Base-by-base conservation (phyloP, 225 moss, liverwort and hornwort species). In the Antitrichia curtipendula region DNA sequence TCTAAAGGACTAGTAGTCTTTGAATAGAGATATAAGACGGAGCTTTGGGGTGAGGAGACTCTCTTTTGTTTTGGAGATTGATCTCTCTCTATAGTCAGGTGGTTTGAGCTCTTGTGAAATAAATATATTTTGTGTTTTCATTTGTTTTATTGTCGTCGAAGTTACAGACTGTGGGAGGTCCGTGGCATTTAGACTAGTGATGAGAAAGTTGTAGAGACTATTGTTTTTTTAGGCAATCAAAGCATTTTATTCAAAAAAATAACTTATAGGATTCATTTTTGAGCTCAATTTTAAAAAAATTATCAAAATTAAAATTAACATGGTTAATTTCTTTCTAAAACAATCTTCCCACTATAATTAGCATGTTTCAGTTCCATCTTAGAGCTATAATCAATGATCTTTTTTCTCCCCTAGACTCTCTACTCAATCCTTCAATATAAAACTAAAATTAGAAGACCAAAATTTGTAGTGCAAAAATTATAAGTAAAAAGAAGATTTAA, bases 391-490 rank as follows among this genome's bases (percentile, higher is more conserved):
- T n/a, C n/a, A n/a, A n/a, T n/a, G n/a, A n/a, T 38, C 12, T 1
- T 12, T 1, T 0, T 8, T 3, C 1, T 2, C n/a, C n/a, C 1
- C 4, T 21, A 12, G 2, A 14, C 1, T 3, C 2, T 25, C 1
- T 41, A 40, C 6, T 24, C 6, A 41, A 24, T 25, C 8, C 4
- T 14, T 14, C 0, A 24, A 0, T 5, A 23, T 40, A 8, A 15
- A 41, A 69, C 14, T 4, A 5, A n/a, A n/a, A n/a, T n/a, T 14
- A 6, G 0, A 5, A 69, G 25, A 14, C 14, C 10, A 34, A 69
- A 40, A 24, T 69, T 8, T 8, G 7, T 24, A 24, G 24, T 40
- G 4, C 7, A 40, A 38, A 22, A 22, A 13, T 7, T 22, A 38
- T 4, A 7, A 40, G 0, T 13, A 8, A 14, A 24, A 23, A 41